These are phyloP conservation scores for Hamigera avellanea DNA, from an alignment of 495 filamentous ascomycete genomes.

Conservation along the genomic window DNA sequence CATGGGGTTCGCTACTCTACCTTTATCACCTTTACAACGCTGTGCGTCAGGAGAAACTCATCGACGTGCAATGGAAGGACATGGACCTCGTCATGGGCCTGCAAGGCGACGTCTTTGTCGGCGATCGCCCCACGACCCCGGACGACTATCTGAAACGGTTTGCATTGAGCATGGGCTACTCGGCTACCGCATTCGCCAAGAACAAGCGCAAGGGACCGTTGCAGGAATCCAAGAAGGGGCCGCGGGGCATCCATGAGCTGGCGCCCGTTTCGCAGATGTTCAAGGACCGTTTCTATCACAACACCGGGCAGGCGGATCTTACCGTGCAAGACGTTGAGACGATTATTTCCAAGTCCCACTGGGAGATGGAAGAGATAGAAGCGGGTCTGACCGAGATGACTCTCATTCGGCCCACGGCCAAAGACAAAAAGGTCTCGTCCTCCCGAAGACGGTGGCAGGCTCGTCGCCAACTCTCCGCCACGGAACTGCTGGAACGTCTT, in stretches of 20 bases:
- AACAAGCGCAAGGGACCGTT: constrained; percentile 6
- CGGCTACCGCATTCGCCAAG: constrained; percentile 12
- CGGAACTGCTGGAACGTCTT: too few species aligned
- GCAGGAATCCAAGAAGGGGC: constrained; percentile 11
- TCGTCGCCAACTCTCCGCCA: too few species aligned
- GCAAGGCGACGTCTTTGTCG: constrained; percentile 19
- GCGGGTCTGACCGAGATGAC: too few species aligned
- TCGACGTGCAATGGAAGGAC: constrained; percentile 18
- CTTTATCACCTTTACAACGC: constrained; percentile 27
- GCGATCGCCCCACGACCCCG: constrained; percentile 11
- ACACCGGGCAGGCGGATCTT: constrained; percentile 2
- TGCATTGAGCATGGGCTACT: constrained; percentile 21
- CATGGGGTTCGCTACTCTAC: constrained; percentile 25
- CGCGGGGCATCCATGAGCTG: constrained; percentile 12
- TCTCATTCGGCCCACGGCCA: too few species aligned
- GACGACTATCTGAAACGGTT: constrained; percentile 23
- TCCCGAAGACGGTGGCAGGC: not conserved
- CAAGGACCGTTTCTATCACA: constrained; percentile 10
- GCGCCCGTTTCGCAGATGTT: constrained; percentile 20
- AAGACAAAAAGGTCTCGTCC: not conserved
- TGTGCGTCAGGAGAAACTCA: constrained; percentile 11
- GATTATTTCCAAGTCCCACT: not conserved
- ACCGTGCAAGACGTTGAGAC: constrained; percentile 1
- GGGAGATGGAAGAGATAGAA: constrained; percentile 3
- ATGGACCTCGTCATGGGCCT: constrained; percentile 18